Evolutionary conservation across 257 asterid species (phyloP).

Genomic region (Marsdenia floribunda): DNA sequence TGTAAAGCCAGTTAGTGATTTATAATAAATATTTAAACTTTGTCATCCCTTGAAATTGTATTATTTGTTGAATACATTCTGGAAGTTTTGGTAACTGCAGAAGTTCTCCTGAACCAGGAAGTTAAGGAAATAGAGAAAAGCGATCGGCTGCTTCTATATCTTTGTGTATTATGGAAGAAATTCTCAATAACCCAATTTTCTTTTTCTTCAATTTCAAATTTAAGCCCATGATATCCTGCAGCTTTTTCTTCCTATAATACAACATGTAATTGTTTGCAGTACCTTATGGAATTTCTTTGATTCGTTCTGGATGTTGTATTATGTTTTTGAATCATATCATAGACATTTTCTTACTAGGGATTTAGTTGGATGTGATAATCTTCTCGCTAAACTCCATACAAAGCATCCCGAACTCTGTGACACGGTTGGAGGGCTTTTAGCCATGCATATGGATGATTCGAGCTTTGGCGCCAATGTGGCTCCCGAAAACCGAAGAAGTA

Average conservation of each 20-base stretch:
- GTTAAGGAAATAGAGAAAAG: neutral
- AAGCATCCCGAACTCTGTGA: slow-evolving; percentile 88
- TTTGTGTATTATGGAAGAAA: neutral
- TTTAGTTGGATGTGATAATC: slow-evolving; percentile 82
- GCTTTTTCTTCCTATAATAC: neutral
- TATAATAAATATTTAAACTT: neutral
- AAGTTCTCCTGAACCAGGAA: neutral
- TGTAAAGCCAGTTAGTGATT: neutral
- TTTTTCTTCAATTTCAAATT: neutral
- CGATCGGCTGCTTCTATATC: neutral
- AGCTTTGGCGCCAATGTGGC: slow-evolving; percentile 90
- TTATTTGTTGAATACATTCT: too few species aligned
- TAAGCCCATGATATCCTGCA: neutral
- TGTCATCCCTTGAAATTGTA: neutral
- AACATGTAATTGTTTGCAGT: neutral
- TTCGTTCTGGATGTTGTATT: neutral
- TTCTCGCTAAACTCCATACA: slow-evolving; percentile 82
- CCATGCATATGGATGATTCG: slow-evolving; percentile 93
- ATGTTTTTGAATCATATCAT: slow-evolving; percentile 2
- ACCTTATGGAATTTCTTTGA: neutral
- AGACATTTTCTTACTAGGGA: slow-evolving; percentile 47
- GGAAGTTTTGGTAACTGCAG: neutral
- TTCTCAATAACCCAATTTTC: neutral
- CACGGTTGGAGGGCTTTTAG: slow-evolving; percentile 95
- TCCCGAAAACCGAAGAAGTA: slow-evolving; percentile 84